phyloP scores from a whole-genome alignment of 2,329 filamentous ascomycete species.

The Aspergillus awamori region DNA sequence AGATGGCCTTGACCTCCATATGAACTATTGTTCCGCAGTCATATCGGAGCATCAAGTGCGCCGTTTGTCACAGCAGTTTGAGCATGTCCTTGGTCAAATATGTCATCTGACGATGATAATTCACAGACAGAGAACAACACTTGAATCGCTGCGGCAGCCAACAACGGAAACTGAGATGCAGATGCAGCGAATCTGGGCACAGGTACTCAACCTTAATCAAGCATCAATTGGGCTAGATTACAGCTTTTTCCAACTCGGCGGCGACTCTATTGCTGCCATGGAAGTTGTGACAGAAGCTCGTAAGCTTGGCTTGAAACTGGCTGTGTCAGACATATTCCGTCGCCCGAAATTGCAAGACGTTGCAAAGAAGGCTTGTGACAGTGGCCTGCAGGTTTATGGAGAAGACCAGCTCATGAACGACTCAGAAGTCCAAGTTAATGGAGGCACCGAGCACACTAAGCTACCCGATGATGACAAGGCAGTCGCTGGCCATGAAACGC shows the following conservation, averaged over 20 bases:
- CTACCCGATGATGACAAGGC: background rate
- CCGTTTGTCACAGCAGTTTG: conserved; percentile 2
- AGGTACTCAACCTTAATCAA: background rate
- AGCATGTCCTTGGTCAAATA: background rate
- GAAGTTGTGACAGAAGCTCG: background rate
- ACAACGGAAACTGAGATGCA: background rate
- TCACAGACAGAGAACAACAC: background rate
- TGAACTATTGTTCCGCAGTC: background rate
- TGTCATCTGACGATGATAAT: background rate
- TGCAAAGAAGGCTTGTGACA: background rate
- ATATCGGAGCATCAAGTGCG: background rate
- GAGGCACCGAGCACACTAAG: no score
- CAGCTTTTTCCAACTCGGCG: background rate
- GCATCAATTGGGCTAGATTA: background rate
- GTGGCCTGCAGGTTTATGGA: background rate
- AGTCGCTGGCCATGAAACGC: background rate
- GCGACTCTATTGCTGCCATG: conserved; percentile 12
- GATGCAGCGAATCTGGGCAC: background rate
- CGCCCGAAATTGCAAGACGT: background rate
- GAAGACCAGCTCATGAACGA: background rate
- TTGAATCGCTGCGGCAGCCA: background rate
- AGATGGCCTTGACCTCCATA: conserved; percentile 1
- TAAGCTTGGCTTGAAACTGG: background rate
- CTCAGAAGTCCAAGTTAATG: no score
- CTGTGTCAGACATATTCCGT: background rate